Evolutionary conservation across 2,329 filamentous ascomycete genomes (phyloP).

Genomic region (Coniochaeta sp.): DNA sequence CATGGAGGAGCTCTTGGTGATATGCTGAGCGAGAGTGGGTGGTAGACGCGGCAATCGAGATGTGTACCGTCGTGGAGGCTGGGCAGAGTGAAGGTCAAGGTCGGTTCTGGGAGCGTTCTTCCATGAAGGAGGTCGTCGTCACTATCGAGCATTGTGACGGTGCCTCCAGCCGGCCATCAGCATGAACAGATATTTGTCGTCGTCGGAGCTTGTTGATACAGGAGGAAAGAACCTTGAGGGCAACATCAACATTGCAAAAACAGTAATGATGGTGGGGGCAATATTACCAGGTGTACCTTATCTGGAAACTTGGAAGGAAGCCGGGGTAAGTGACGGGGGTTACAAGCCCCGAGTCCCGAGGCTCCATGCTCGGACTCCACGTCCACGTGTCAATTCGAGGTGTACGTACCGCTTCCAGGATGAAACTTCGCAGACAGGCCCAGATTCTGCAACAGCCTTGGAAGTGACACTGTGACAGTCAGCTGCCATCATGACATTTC

Average conservation of each 20-base stretch:
- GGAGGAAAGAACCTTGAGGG: no score
- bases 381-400: no score
- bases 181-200: background rate
- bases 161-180: background rate
- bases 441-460: no score
- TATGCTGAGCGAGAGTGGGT: constrained; percentile 44
- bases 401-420: no score
- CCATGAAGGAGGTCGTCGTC: constrained; percentile 8
- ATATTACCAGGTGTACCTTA: background rate
- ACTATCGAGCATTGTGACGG: background rate
- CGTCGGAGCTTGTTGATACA: background rate
- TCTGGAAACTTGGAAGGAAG: no score
- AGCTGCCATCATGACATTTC: no score
- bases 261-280: no score
- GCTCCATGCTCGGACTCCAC: no score
- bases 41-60: constrained; percentile 79
- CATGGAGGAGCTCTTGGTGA: constrained; percentile 28
- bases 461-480: no score
- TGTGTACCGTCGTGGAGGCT: constrained; percentile 71
- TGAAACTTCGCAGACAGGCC: no score
- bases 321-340: background rate
- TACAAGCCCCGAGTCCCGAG: background rate
- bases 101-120: constrained; percentile 47
- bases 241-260: no score
- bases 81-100: constrained; percentile 67